phyloP scores from a whole-genome alignment of 2,329 filamentous ascomycete species.

The Ophiostoma sp. region DNA sequence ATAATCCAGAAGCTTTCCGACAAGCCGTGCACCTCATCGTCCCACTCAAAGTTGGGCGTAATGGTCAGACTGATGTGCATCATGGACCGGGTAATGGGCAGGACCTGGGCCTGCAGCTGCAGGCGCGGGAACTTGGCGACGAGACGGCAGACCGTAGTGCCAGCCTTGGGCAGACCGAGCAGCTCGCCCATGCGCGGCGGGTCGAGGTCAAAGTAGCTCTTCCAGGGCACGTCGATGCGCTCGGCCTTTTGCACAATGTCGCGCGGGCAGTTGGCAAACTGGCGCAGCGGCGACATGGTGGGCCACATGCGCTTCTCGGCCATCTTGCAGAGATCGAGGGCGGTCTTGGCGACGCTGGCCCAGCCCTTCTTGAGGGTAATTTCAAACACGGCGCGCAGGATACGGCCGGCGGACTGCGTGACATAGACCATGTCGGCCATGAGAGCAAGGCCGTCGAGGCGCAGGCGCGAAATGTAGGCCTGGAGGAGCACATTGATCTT shows the following conservation, averaged over 20 bases:
- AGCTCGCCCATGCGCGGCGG: constrained; percentile 95
- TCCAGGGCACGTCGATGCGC: constrained; percentile 91
- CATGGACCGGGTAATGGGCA: constrained; percentile 93
- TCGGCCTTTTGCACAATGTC: constrained; percentile 93
- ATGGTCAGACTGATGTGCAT: constrained; percentile 87
- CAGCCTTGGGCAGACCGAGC: constrained; percentile 81
- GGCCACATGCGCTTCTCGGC: constrained; percentile 99
- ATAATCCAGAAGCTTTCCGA: constrained; percentile 97
- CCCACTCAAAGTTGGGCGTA: constrained; percentile 94
- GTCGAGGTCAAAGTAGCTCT: constrained; percentile 92
- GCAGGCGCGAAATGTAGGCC: constrained; percentile 92
- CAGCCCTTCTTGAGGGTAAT: constrained; percentile 97
- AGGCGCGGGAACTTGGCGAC: constrained; percentile 92
- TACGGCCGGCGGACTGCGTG: constrained; percentile 95
- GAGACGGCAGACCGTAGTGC: constrained; percentile 78
- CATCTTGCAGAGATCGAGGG: constrained; percentile 96
- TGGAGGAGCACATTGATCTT: constrained; percentile 98
- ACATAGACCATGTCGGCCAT: constrained; percentile 99
- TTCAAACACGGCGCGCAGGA: constrained; percentile 92
- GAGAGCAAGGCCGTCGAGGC: constrained; percentile 87
- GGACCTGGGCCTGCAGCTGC: constrained; percentile 88
- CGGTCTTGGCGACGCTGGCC: constrained; percentile 88
- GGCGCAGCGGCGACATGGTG: constrained; percentile 92
- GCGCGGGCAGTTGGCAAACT: constrained; percentile 78
- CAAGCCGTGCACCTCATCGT: constrained; percentile 80